phyloP scores from a whole-genome alignment of 805 yeast species.

The Wickerhamiella cacticola region DNA sequence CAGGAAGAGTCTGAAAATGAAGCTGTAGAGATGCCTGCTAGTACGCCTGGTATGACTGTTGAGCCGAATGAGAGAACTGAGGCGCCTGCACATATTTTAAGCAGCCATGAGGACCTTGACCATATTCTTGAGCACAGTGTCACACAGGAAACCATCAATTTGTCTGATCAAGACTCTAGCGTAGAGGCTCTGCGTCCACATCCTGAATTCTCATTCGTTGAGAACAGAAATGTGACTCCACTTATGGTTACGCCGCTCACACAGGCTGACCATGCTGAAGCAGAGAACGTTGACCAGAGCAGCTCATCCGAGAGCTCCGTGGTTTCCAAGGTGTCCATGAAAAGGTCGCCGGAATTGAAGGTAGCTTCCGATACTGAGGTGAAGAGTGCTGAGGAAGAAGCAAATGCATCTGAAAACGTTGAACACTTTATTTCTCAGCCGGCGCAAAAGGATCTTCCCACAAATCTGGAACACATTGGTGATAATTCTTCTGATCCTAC shows the following conservation, averaged over 20 bases:
- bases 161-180: not conserved
- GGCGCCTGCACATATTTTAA: not conserved
- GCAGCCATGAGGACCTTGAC: not conserved
- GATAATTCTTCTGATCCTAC: not conserved
- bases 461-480: no score
- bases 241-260: not conserved
- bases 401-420: not conserved
- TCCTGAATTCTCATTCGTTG: constrained; percentile 3
- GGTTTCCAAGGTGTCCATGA: constrained; percentile 1
- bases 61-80: not conserved
- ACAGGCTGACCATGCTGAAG: not conserved
- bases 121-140: not conserved
- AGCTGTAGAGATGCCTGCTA: not conserved
- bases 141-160: not conserved
- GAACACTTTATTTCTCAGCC: not conserved
- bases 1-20: not conserved
- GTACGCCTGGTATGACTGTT: not conserved
- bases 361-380: not conserved
- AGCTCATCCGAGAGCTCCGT: not conserved
- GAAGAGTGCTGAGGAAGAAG: not conserved
- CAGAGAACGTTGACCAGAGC: not conserved
- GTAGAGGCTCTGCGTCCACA: constrained; percentile 3
- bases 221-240: constrained; percentile 1
- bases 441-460: no score
- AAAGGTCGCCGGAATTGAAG: not conserved